phyloP scores from a whole-genome alignment of 2,329 filamentous ascomycete species.

The Aspergillus cejpii region DNA sequence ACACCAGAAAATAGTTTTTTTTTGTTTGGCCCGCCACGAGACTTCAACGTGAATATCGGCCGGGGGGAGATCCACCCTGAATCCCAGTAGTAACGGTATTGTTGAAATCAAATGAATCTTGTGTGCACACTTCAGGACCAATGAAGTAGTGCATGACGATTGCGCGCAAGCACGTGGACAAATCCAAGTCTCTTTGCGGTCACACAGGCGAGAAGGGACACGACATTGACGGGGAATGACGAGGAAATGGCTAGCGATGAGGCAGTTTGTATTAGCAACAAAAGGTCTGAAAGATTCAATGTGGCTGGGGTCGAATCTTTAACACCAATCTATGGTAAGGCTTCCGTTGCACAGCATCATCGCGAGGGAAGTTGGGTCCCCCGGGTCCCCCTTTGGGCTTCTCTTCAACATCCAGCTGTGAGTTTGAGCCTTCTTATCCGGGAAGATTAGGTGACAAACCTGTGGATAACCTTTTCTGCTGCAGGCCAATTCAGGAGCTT shows the following conservation, averaged over 20 bases:
- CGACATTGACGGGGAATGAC: not conserved
- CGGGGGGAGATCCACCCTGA: not conserved
- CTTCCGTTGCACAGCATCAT: slow-evolving; percentile 6
- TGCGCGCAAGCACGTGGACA: not conserved
- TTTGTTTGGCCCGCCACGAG: too few relatives aligned
- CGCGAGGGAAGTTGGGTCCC: slow-evolving; percentile 5
- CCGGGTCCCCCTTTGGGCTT: slow-evolving; percentile 3
- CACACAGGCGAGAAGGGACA: not conserved
- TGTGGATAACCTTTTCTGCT: not conserved
- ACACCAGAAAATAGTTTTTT: too few relatives aligned
- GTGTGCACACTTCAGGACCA: not conserved
- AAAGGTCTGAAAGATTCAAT: too few relatives aligned
- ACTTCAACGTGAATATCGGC: too few relatives aligned
- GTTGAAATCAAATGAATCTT: not conserved
- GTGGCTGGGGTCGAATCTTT: too few relatives aligned
- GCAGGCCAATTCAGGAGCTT: not conserved
- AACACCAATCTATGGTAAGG: not conserved
- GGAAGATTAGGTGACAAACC: not conserved
- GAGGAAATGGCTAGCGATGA: not conserved
- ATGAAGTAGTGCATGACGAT: not conserved
- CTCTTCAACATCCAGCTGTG: slow-evolving; percentile 3
- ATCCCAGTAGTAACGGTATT: not conserved
- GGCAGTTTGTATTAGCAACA: not conserved
- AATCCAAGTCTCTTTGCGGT: not conserved
- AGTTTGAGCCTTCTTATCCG: not conserved